Evolutionary conservation across 495 filamentous ascomycete genomes (phyloP), one percentile per base, ranked within the genome.

Genomic region (Bacidia rubella): DNA sequence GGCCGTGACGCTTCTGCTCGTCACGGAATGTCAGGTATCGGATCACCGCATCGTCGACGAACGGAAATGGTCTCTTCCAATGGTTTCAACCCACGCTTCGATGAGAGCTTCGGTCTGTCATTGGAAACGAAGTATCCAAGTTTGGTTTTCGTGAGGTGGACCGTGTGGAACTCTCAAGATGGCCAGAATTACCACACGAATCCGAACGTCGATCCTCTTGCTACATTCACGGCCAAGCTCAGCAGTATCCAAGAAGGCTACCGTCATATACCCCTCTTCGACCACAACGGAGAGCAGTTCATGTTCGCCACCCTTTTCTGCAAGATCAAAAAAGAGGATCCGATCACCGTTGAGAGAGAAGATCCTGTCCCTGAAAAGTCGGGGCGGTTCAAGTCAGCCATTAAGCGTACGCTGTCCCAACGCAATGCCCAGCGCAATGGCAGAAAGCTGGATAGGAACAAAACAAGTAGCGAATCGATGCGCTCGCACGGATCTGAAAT

Each of bases 261-360:
- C 61, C 90, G 90, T 47, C 93, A 95, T 57, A 74, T 98, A 38
- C 92, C 90, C n/a, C 74, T 98, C n/a, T 82, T 82, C 60, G 86
- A 95, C 65, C 73, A 76, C 42, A 84, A 86, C 52, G 92, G 90
- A 49, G 88, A 96, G 51, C 86, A 86, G 55, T 96, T 88, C 63
- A 72, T 94, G 21, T 93, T 93, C 66, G 94, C 92, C n/a, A 93
- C 86, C 0, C 69, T 98, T 29, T 95, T 98, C 68, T 92, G 87
- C 66, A 79, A 78, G 53, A 85, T 97, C 65, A 78, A 79, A 51
- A 87, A 82, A 57, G 71, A 79, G 54, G 73, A 75, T 2, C 70
- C 70, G 15, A 56, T 80, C n/a, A 63, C 70, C 12, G 68, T 76
- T 35, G 70, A 71, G 45, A 51, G 70, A 19, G 72, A 76, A 45